Base-by-base conservation (phyloP, 129 eudicot species). In the Tanacetum coccineum region DNA sequence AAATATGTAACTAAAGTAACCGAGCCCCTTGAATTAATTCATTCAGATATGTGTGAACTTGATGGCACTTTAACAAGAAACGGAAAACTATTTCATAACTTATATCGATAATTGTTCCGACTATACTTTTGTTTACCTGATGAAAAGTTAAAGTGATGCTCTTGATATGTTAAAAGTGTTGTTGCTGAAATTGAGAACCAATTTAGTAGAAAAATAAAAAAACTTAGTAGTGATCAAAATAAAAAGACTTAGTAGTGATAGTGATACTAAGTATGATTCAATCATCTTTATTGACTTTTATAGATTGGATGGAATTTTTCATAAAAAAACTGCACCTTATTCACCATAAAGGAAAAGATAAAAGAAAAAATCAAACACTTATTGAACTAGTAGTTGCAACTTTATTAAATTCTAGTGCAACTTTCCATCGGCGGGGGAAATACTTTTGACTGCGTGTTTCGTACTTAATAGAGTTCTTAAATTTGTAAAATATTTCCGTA, bases 271-370 rank as follows among this genome's bases (percentile, higher is more conserved):
- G n/a, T n/a, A n/a, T n/a, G n/a, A n/a, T n/a, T n/a, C n/a, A n/a
- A n/a, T n/a, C n/a, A n/a, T n/a, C n/a, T n/a, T n/a, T n/a, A n/a
- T n/a, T n/a, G n/a, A n/a, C n/a, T n/a, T n/a, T 1, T 67, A 67
- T 21, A 49, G 15, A 13, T 2, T 12, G 0, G 13, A 10, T 17
- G 61, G 60, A 7, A 55, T 68, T 15, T 17, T 68, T 4, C 55
- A 68, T 55, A n/a, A 64, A 68, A 25, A 68, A 6, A 68, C 53
- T 53, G 17, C 64, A 0, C 39, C 73, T 1, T 68, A 32, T 11
- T 54, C 64, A 18, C 73, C 73, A 17, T 51, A 54, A 55, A 68
- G 53, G 73, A 68, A 68, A 13, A 56, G 65, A 15, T 36, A 56
- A 40, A 6, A 6, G 9, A 70, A 56, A 56, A 70, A 56, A n/a